Evolutionary conservation across 129 eudicot genomes (phyloP).

Genomic region (Pulicaria dysenterica): DNA sequence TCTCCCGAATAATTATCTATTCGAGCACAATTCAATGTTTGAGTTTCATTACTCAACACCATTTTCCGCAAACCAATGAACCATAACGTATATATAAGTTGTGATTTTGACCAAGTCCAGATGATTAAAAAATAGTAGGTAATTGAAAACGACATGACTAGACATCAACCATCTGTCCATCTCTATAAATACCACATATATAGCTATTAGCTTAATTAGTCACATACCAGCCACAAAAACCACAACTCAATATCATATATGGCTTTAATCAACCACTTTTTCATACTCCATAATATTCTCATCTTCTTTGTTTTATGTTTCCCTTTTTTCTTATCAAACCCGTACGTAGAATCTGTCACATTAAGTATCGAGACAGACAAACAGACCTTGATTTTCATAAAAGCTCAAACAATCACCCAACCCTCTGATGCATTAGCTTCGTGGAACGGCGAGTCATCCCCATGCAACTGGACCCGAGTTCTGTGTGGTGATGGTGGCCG

Average conservation of each 20-base stretch:
- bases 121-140: no score
- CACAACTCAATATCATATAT: not conserved
- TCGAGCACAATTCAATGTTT: no score
- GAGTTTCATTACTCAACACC: no score
- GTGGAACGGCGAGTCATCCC: slow-evolving; percentile 56
- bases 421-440: slow-evolving; percentile 41
- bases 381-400: slow-evolving; percentile 58
- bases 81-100: no score
- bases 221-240: no score
- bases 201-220: no score
- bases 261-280: slow-evolving; percentile 2
- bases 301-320: slow-evolving; percentile 21
- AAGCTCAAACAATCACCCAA: slow-evolving; percentile 44
- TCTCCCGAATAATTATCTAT: no score
- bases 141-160: no score
- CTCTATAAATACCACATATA: no score
- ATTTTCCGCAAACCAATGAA: no score
- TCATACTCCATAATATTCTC: not conserved
- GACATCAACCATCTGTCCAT: no score
- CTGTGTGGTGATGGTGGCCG: slow-evolving; percentile 38
- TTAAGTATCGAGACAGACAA: slow-evolving; percentile 45
- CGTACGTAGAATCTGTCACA: slow-evolving; percentile 26
- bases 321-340: slow-evolving; percentile 12
- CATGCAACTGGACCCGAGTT: slow-evolving; percentile 78
- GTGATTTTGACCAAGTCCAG: no score